Evolutionary conservation across 2,329 filamentous ascomycete genomes (phyloP).

Genomic region (Boeremia exigua): DNA sequence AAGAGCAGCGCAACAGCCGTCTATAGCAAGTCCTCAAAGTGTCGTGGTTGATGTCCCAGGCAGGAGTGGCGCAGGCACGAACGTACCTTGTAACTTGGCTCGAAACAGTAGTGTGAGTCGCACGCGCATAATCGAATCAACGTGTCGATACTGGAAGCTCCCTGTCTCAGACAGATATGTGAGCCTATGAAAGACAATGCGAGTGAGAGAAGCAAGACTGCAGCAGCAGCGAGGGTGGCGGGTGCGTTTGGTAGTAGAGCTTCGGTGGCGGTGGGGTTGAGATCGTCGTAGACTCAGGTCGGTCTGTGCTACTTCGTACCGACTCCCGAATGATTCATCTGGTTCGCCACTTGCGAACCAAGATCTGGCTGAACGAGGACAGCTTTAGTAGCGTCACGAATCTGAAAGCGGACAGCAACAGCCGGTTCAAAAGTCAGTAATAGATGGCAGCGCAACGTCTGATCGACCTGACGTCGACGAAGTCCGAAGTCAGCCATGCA

Average conservation of each 20-base stretch:
- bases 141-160: conserved; percentile 11
- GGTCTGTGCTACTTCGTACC: neutral
- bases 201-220: conserved; percentile 9
- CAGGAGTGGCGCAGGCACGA: conserved; percentile 7
- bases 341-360: conserved; percentile 9
- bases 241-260: conserved; percentile 7
- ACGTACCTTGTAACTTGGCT: conserved; percentile 37
- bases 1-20: neutral
- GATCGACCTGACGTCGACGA: conserved; percentile 7
- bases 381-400: neutral
- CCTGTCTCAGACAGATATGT: conserved; percentile 18
- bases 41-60: conserved; percentile 7
- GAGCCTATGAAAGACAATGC: conserved; percentile 9
- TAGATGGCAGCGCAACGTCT: neutral
- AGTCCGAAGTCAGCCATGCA: neutral
- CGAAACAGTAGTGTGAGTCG: conserved; percentile 38
- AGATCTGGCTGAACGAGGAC: conserved; percentile 2
- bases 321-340: conserved; percentile 6
- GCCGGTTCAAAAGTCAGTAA: conserved; percentile 2
- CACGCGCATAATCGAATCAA: conserved; percentile 39
- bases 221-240: conserved; percentile 1
- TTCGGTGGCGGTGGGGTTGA: conserved; percentile 18
- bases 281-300: conserved; percentile 5
- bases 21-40: neutral
- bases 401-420: neutral